These are phyloP conservation scores for Epichloe gansuensis DNA, from an alignment of 2,329 filamentous ascomycete species.

Conservation along the genomic window DNA sequence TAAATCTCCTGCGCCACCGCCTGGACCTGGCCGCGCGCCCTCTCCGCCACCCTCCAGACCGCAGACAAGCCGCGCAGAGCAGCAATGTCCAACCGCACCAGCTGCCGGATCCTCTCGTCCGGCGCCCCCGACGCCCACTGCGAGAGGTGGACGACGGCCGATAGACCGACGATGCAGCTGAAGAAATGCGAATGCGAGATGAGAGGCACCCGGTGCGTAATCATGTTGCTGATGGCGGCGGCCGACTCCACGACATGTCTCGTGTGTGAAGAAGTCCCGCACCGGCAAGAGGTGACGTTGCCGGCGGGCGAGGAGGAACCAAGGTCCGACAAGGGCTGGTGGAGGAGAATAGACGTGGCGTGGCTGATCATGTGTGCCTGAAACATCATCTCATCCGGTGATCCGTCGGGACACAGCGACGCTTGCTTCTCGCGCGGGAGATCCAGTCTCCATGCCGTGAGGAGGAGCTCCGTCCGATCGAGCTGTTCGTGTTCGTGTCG, in stretches of 20 bases:
- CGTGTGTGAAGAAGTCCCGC: neutral
- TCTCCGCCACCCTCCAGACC: neutral
- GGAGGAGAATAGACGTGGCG: neutral
- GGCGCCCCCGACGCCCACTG: neutral
- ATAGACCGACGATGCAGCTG: neutral
- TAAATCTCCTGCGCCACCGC: neutral
- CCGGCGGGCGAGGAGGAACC: neutral
- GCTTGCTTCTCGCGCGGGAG: neutral
- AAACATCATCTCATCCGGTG: neutral
- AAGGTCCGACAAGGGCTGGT: neutral
- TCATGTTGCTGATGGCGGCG: neutral
- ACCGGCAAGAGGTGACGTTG: neutral
- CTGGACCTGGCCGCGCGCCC: neutral
- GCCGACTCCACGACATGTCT: neutral
- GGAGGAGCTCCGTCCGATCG: neutral
- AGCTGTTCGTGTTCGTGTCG: neutral
- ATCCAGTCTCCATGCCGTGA: neutral
- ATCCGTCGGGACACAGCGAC: neutral
- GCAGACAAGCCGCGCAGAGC: neutral
- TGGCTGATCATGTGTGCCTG: neutral
- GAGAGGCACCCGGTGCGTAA: neutral
- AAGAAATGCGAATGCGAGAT: neutral
- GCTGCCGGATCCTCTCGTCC: neutral
- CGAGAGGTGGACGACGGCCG: neutral
- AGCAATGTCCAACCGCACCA: neutral